phyloP scores from a whole-genome alignment of 148 eudicot genomes.

The Rhododendron ovatum region DNA sequence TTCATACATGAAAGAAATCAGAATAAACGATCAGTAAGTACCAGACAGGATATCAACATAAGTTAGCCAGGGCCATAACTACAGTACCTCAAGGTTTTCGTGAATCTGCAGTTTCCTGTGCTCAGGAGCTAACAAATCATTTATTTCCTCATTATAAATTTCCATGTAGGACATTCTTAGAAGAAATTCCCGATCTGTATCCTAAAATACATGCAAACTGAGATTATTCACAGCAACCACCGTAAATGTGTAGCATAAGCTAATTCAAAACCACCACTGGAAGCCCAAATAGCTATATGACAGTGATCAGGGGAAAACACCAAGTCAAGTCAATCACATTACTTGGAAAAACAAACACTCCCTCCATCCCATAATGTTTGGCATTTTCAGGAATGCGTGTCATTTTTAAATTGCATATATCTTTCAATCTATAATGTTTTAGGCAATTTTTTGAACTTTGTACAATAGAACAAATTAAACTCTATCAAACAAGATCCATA shows the following conservation, averaged over 20 bases:
- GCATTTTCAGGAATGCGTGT: too few relatives aligned
- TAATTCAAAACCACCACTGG: not conserved
- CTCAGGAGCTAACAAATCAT: conserved; percentile 91
- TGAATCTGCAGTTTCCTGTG: conserved; percentile 87
- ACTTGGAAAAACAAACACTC: not conserved
- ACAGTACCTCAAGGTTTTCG: conserved; percentile 79
- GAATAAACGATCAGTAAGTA: not conserved
- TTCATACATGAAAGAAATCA: conserved; percentile 21
- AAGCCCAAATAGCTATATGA: not conserved
- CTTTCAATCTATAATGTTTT: too few relatives aligned
- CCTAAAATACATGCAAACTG: conserved; percentile 33
- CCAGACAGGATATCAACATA: not conserved
- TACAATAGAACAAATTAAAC: too few relatives aligned
- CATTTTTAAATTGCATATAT: too few relatives aligned
- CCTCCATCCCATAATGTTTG: too few relatives aligned
- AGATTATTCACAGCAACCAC: not conserved
- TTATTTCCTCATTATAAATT: conserved; percentile 93
- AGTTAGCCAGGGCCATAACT: not conserved
- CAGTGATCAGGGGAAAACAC: not conserved
- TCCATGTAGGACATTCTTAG: conserved; percentile 96
- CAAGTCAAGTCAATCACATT: not conserved
- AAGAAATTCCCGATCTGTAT: conserved; percentile 76
- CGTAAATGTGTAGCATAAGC: not conserved
- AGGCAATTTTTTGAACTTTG: too few relatives aligned
- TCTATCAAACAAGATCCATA: too few relatives aligned